Conservation (phyloP, 352 stramenopile species). For the Phytophthora brassicae region DNA sequence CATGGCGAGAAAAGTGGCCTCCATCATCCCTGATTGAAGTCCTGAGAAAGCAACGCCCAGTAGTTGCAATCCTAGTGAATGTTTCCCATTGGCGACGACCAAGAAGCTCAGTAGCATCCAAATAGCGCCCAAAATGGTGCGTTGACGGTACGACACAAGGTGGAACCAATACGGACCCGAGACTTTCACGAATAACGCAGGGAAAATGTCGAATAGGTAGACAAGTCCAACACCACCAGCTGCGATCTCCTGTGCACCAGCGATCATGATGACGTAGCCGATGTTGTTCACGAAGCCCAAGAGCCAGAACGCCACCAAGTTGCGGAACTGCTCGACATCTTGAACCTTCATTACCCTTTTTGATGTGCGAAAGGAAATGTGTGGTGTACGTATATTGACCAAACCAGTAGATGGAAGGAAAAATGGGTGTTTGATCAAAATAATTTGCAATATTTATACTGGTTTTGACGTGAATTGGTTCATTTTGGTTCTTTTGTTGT, state of each 20-base stretch:
- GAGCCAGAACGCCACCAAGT: constrained; percentile 88
- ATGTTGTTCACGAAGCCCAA: constrained; percentile 94
- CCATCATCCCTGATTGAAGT: constrained; percentile 88
- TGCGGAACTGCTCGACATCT: constrained; percentile 45
- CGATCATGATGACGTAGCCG: constrained; percentile 95
- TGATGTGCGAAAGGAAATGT: not conserved
- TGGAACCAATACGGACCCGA: constrained; percentile 95
- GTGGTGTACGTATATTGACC: not conserved
- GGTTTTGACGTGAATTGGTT: no score
- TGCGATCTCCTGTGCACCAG: constrained; percentile 91
- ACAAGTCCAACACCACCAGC: constrained; percentile 90
- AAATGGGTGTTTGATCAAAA: no score
- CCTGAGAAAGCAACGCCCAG: constrained; percentile 88
- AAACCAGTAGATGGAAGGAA: no score
- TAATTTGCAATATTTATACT: no score
- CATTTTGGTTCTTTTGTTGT: no score
- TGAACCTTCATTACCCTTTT: constrained; percentile 1
- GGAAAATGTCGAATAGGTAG: constrained; percentile 92
- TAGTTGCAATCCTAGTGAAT: constrained; percentile 76
- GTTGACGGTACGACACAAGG: constrained; percentile 83
- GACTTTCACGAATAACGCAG: constrained; percentile 87
- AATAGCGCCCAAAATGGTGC: constrained; percentile 67
- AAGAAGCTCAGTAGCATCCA: constrained; percentile 86
- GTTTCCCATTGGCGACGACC: constrained; percentile 60
- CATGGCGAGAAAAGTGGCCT: constrained; percentile 89